phyloP scores from a whole-genome alignment of 1,284 basidiomycete genomes.

The Cutaneotrichosporon cutaneum region DNA sequence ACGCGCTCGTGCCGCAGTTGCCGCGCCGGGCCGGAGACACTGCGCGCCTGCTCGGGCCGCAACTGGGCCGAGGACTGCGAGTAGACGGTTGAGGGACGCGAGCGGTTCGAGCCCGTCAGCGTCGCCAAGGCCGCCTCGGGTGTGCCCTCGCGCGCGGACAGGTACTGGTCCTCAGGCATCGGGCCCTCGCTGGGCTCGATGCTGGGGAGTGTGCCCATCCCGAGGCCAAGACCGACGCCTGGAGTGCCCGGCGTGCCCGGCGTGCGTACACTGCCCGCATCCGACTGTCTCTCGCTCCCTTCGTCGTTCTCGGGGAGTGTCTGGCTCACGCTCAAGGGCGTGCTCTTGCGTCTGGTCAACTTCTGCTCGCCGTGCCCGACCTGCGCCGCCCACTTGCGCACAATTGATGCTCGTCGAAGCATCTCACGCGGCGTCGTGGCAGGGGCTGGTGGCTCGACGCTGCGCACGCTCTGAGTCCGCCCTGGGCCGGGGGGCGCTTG shows the following conservation, averaged over 20 bases:
- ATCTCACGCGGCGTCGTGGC: background rate
- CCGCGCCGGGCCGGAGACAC: background rate
- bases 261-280: too few species aligned
- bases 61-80: background rate
- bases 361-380: slow-evolving; percentile 10
- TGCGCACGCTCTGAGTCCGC: background rate
- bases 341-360: slow-evolving; percentile 1
- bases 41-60: background rate
- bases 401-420: slow-evolving; percentile 20
- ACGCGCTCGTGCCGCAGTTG: slow-evolving; percentile 14
- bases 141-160: background rate
- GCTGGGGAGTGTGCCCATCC: slow-evolving; percentile 2
- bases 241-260: too few species aligned
- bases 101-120: slow-evolving; percentile 7
- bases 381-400: slow-evolving; percentile 25
- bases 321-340: background rate
- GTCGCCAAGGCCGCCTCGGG: slow-evolving; percentile 10
- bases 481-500: background rate
- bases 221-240: slow-evolving; percentile 6
- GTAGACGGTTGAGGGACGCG: background rate
- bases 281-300: background rate
- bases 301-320: background rate
- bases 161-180: background rate
- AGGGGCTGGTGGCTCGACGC: slow-evolving; percentile 6
- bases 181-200: background rate